Base-by-base conservation (phyloP, 176 grass and related monocot species). In the Pontederia paniculata region DNA sequence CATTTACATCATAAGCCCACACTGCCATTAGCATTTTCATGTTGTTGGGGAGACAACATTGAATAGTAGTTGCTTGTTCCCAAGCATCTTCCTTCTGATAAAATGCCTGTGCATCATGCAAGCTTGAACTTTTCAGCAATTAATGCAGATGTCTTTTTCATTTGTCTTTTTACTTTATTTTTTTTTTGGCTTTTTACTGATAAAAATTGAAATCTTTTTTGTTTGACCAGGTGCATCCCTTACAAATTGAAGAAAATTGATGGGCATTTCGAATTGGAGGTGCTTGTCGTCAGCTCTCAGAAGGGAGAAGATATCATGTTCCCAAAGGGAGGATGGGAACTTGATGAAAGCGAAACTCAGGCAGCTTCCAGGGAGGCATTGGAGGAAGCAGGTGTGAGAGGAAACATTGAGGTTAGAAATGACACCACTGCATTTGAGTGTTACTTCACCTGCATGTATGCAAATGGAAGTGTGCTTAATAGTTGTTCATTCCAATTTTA, bases 251-350 rank as follows among this genome's bases (percentile, higher is more conserved):
- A 69, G n/a, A n/a, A 16, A 5, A 56, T 41, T 50, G 19, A 17
- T 23, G 50, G 54, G 41, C 57, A 56, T 25, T 10, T 12, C 11
- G 57, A 8, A 66, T 44, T 80, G 70, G 70, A 80, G 50, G 70
- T 80, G 55, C 77, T 80, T 49, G 69, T 80, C 41, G 69, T 80
- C 60, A 74, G 70, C 48, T 70, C 77, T 16, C 70, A 73, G 37
- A 80, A 80, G 74, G 70, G 73, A 20, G 16, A 80, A 64, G 77
- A 64, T 23, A 55, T 80, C 56, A 50, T 80, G 71, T 74, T 80
- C 22, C 77, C 77, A 50, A 80, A 80, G 77, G 77, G 77, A 50
- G 77, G 77, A 23, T 80, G 77, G 77, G 77, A 80, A 69, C 55
- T 47, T 9, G 77, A 80, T 69, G 77, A 80, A 56, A 80, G 70